phyloP scores from a whole-genome alignment of 371 early-diverging fungal species.

The Phascolomyces articulosus region DNA sequence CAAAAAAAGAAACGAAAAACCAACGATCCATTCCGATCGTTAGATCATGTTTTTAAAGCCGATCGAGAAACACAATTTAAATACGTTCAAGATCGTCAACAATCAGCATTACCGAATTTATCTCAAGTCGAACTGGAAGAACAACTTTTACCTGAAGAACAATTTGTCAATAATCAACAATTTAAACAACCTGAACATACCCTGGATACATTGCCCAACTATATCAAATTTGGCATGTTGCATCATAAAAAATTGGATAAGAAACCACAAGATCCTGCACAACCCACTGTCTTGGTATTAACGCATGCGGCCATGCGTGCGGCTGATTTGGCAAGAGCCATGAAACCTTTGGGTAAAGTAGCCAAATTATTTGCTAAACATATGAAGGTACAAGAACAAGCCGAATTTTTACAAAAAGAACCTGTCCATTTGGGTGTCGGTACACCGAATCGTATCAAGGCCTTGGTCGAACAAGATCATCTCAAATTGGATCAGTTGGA shows the following conservation, averaged over 20 bases:
- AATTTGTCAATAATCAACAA: slow-evolving; percentile 50
- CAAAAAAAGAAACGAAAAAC: slow-evolving; percentile 57
- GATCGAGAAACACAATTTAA: slow-evolving; percentile 37
- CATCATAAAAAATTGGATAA: slow-evolving; percentile 54
- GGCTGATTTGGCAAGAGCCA: slow-evolving; percentile 58
- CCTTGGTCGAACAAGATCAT: slow-evolving; percentile 66
- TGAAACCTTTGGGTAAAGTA: slow-evolving; percentile 58
- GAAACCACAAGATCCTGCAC: slow-evolving; percentile 53
- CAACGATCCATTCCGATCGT: slow-evolving; percentile 42
- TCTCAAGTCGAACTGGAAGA: slow-evolving; percentile 56
- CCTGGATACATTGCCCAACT: slow-evolving; percentile 56
- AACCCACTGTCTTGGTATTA: slow-evolving; percentile 73
- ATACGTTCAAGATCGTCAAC: slow-evolving; percentile 53
- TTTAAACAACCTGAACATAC: slow-evolving; percentile 55
- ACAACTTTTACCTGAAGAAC: slow-evolving; percentile 41
- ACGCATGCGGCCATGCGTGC: slow-evolving; percentile 79
- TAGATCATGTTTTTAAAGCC: slow-evolving; percentile 46
- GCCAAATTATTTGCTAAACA: slow-evolving; percentile 89
- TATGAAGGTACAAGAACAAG: slow-evolving; percentile 80
- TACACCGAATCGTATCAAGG: slow-evolving; percentile 80
- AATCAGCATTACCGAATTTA: slow-evolving; percentile 50
- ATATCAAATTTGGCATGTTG: slow-evolving; percentile 60
- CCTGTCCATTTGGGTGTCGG: slow-evolving; percentile 79
- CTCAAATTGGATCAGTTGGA: slow-evolving; percentile 69
- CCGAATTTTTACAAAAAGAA: slow-evolving; percentile 56